These are phyloP conservation scores for Lophium mytilinum DNA, from an alignment of 495 filamentous ascomycete genomes.

Conservation along the genomic window DNA sequence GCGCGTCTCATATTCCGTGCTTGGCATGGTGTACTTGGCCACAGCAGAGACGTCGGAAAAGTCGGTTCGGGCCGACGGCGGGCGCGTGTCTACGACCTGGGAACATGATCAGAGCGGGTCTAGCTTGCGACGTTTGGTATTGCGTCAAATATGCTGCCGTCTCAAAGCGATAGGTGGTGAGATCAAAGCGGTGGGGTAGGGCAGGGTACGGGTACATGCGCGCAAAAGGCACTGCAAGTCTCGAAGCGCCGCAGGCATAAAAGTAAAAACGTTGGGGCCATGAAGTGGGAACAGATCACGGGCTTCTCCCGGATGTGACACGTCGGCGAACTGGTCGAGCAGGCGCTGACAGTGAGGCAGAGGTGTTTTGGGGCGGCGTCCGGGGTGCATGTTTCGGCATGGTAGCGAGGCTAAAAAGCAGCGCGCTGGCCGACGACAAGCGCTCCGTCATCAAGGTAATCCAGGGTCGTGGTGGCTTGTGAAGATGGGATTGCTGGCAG, in stretches of 20 bases:
- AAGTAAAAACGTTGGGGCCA: not conserved
- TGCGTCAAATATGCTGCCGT: not conserved
- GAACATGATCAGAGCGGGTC: constrained; percentile 19
- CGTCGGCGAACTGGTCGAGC: not conserved
- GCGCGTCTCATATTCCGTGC: constrained; percentile 72
- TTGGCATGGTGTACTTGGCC: constrained; percentile 77
- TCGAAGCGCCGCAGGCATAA: not conserved
- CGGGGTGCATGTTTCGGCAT: not conserved
- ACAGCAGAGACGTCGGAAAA: constrained; percentile 72
- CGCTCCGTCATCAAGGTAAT: no score
- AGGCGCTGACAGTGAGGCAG: not conserved
- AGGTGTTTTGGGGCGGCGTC: not conserved
- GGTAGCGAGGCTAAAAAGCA: not conserved
- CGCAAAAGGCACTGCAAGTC: not conserved
- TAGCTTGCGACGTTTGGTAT: not conserved
- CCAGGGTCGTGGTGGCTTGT: not conserved
- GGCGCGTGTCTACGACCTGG: constrained; percentile 75
- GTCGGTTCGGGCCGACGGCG: constrained; percentile 59
- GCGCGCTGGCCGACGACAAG: no score
- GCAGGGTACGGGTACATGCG: not conserved
- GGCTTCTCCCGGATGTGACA: not conserved
- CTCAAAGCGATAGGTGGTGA: not conserved
- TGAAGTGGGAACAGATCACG: not conserved
- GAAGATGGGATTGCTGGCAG: not conserved
- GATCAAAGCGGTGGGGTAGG: not conserved